Percentiles rank a stretch among this genome's conserved stretches.
Conservation (phyloP, 2,329 filamentous ascomycete genomes). For the Fonsecaea erecta region DNA sequence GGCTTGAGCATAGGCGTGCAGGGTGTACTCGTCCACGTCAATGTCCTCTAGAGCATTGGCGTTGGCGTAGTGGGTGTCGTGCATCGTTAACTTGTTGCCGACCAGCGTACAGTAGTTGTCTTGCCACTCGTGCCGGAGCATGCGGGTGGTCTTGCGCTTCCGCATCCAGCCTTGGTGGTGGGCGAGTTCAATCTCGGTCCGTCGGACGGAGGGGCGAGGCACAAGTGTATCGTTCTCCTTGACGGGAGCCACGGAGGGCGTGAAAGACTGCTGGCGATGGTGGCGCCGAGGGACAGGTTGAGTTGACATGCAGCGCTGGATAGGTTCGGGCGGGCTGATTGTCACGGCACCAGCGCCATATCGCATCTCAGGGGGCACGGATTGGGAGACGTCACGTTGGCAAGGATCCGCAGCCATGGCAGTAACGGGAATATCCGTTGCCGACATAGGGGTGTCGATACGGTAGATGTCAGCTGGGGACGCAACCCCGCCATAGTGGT, state of each 20-base stretch:
- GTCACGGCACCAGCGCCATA: constrained; percentile 59
- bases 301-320: constrained; percentile 52
- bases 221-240: constrained; percentile 28
- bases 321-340: constrained; percentile 47
- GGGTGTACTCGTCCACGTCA: constrained; percentile 48
- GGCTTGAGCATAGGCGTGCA: constrained; percentile 58
- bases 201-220: constrained; percentile 9
- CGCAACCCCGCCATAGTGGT: constrained; percentile 39
- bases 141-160: constrained; percentile 86
- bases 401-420: constrained; percentile 72
- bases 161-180: constrained; percentile 87
- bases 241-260: constrained; percentile 34
- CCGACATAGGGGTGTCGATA: constrained; percentile 84
- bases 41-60: constrained; percentile 42
- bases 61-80: constrained; percentile 39
- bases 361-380: constrained; percentile 91
- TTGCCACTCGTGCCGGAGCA: constrained; percentile 92
- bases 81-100: constrained; percentile 65
- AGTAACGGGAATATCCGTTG: constrained; percentile 85
- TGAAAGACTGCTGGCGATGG: constrained; percentile 34
- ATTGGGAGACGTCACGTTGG: constrained; percentile 80
- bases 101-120: constrained; percentile 88
- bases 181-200: constrained; percentile 34
- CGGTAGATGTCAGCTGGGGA: constrained; percentile 70
- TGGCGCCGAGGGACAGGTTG: constrained; percentile 32